Percentiles rank a stretch among this genome's conserved stretches.
These are phyloP conservation scores for Trichophyton schoenleinii DNA, from an alignment of 2,329 filamentous ascomycete species.

Conservation along the genomic window DNA sequence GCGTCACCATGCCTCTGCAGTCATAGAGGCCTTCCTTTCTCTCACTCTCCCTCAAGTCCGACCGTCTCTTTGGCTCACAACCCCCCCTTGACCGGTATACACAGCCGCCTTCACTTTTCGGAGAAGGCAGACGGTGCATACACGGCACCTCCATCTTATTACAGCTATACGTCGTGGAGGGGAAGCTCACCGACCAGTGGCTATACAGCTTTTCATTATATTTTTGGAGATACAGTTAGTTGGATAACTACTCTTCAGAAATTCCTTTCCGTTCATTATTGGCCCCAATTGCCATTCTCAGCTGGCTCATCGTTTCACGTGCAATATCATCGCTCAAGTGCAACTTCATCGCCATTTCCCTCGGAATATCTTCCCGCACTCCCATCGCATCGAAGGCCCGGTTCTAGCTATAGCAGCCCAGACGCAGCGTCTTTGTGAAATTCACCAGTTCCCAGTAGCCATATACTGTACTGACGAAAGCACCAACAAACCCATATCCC, in stretches of 20 bases:
- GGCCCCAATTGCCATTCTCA: neutral
- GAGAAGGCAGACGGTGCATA: neutral
- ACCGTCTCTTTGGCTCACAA: neutral
- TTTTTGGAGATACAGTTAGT: neutral
- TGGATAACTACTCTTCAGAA: neutral
- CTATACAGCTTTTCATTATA: neutral
- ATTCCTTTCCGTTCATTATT: neutral
- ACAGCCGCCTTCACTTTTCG: neutral
- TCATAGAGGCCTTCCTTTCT: neutral
- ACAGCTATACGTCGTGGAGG: neutral
- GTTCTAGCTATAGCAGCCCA: slow-evolving; percentile 1
- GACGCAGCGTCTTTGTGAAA: neutral
- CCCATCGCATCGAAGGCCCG: neutral
- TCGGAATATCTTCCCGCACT: neutral
- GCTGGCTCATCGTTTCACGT: neutral
- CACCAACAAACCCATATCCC: neutral
- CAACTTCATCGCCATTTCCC: neutral
- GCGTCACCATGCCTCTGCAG: neutral
- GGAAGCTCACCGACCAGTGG: neutral
- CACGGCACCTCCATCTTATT: neutral
- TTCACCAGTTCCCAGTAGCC: neutral
- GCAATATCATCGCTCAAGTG: neutral
- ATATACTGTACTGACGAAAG: neutral
- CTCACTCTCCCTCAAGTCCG: neutral
- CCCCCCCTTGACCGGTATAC: neutral